phyloP scores from a whole-genome alignment of 441 rosid genomes.

The Euphorbia celastroides region DNA sequence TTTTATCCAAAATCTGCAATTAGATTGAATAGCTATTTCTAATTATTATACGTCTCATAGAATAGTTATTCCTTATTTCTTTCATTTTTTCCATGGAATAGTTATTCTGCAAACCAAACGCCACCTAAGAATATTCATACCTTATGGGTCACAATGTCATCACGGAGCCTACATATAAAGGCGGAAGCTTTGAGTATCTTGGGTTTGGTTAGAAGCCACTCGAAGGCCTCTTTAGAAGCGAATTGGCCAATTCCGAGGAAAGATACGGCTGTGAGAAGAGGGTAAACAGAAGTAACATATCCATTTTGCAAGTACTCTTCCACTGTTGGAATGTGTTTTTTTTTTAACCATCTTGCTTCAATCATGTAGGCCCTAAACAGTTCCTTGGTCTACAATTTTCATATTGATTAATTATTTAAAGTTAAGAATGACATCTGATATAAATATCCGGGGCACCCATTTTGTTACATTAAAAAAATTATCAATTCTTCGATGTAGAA shows the following conservation, averaged over 20 bases:
- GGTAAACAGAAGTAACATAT: constrained; percentile 1
- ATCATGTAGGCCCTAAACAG: neutral
- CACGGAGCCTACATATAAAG: constrained; percentile 23
- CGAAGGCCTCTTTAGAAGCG: constrained; percentile 22
- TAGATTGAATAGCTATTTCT: no score
- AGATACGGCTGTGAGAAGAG: constrained; percentile 15
- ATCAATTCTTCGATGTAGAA: neutral
- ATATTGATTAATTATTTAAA: neutral
- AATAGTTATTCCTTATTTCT: no score
- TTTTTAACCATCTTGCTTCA: constrained; percentile 1
- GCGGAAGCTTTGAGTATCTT: constrained; percentile 28
- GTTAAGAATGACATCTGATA: no score
- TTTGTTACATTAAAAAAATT: no score
- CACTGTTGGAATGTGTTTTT: neutral
- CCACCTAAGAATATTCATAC: constrained; percentile 7
- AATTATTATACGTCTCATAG: no score
- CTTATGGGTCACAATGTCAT: constrained; percentile 31
- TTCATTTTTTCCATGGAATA: no score
- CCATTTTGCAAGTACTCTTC: constrained; percentile 30
- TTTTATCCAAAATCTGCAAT: no score
- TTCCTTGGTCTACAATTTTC: neutral
- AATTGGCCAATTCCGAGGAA: constrained; percentile 28
- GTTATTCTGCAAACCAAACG: no score
- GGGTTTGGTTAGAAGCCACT: constrained; percentile 28
- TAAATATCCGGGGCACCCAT: no score